phyloP scores from a whole-genome alignment of 2,329 filamentous ascomycete species.

The Phaeosphaeria sp. region DNA sequence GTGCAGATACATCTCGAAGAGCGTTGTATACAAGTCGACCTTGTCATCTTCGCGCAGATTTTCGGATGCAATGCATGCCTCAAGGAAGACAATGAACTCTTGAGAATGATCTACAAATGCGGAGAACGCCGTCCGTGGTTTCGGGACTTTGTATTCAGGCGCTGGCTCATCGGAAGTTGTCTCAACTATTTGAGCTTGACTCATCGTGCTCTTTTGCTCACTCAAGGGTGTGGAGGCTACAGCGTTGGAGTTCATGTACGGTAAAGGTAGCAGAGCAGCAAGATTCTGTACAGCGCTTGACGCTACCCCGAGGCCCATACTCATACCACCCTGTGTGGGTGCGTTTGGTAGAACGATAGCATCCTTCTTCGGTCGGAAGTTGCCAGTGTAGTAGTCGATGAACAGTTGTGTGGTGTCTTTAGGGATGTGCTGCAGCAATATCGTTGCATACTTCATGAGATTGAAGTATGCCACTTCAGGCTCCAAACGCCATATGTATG shows the following conservation, averaged over 20 bases:
- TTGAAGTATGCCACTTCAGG: conserved; percentile 81
- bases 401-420: conserved; percentile 84
- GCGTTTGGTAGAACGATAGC: conserved; percentile 58
- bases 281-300: conserved; percentile 85
- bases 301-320: conserved; percentile 56
- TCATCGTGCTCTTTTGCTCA: conserved; percentile 59
- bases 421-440: conserved; percentile 86
- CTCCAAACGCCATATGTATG: conserved; percentile 89
- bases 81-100: conserved; percentile 90
- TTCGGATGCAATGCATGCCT: conserved; percentile 79
- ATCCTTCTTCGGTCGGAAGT: conserved; percentile 76
- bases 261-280: conserved; percentile 80
- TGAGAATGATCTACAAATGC: conserved; percentile 94
- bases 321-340: conserved; percentile 50
- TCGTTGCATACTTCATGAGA: conserved; percentile 92
- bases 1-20: conserved; percentile 98
- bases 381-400: conserved; percentile 91
- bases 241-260: conserved; percentile 76
- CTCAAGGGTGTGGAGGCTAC: conserved; percentile 62
- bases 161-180: conserved; percentile 59
- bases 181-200: conserved; percentile 61
- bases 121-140: conserved; percentile 88
- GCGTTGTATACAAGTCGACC: conserved; percentile 87
- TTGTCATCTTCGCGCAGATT: conserved; percentile 76
- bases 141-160: conserved; percentile 76